phyloP scores from a whole-genome alignment of 176 grass and related monocot species.

The Carex scoparia region DNA sequence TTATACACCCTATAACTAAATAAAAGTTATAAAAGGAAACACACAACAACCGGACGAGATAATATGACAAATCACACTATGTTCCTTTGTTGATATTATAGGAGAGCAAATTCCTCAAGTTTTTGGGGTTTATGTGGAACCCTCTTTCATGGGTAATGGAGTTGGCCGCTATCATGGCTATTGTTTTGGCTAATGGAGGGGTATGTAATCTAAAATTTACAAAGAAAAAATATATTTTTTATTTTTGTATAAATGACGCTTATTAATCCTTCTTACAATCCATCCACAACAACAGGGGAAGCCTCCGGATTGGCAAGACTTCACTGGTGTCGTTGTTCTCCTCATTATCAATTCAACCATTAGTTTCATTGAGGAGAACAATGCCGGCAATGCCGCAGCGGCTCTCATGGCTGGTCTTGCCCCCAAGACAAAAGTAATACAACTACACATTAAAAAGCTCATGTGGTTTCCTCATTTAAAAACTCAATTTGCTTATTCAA shows the following conservation, averaged over 20 bases:
- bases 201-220: not conserved
- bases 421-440: conserved; percentile 69
- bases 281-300: conserved; percentile 30
- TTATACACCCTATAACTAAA: not conserved
- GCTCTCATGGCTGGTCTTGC: conserved; percentile 92
- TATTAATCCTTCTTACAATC: not conserved
- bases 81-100: conserved; percentile 18
- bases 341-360: conserved; percentile 97
- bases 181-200: conserved; percentile 74
- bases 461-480: no score
- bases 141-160: conserved; percentile 97
- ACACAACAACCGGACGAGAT: not conserved
- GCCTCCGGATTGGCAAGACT: conserved; percentile 92
- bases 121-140: conserved; percentile 98
- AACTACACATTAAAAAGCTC: not conserved
- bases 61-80: not conserved
- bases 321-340: conserved; percentile 77
- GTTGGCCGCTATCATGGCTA: conserved; percentile 82
- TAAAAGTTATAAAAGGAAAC: not conserved
- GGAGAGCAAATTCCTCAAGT: conserved; percentile 95
- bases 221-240: not conserved
- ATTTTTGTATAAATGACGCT: not conserved
- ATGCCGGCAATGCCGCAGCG: conserved; percentile 69
- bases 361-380: conserved; percentile 99
- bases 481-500: not conserved